These are phyloP conservation scores for Lepraria neglecta DNA, from an alignment of 495 filamentous ascomycete genomes.

Conservation along the genomic window DNA sequence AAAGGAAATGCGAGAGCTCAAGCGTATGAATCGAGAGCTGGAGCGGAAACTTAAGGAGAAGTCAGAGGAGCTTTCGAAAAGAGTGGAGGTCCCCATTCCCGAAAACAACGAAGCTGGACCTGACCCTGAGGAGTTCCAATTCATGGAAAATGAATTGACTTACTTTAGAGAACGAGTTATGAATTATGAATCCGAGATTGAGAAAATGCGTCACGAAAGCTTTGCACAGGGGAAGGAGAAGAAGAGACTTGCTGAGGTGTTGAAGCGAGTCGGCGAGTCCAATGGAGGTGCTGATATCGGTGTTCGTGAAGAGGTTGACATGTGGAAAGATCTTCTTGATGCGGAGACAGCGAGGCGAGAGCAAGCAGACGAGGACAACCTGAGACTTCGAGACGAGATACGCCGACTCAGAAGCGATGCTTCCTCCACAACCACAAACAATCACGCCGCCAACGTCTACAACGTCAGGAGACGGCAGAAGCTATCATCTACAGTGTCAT, in stretches of 20 bases:
- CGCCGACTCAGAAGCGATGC: conserved; percentile 64
- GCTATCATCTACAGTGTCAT: conserved; percentile 51
- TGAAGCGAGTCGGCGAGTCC: conserved; percentile 60
- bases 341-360: conserved; percentile 85
- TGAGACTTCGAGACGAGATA: conserved; percentile 76
- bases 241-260: conserved; percentile 69
- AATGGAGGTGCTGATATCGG: conserved; percentile 60
- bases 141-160: conserved; percentile 75
- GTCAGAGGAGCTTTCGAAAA: conserved; percentile 49
- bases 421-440: conserved; percentile 30
- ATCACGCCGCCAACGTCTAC: conserved; percentile 56
- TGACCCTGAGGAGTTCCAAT: conserved; percentile 57
- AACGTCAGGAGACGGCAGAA: conserved; percentile 56
- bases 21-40: conserved; percentile 70
- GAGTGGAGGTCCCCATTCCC: conserved; percentile 37
- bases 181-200: conserved; percentile 73
- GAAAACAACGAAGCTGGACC: conserved; percentile 51
- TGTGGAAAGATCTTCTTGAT: conserved; percentile 94
- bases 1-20: conserved; percentile 77
- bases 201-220: conserved; percentile 69
- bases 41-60: conserved; percentile 78
- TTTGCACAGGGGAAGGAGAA: conserved; percentile 74
- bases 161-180: conserved; percentile 79
- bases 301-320: conserved; percentile 78
- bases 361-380: conserved; percentile 83